Base-by-base conservation (phyloP, 2,329 filamentous ascomycete species). In the Clonostachys rosea region DNA sequence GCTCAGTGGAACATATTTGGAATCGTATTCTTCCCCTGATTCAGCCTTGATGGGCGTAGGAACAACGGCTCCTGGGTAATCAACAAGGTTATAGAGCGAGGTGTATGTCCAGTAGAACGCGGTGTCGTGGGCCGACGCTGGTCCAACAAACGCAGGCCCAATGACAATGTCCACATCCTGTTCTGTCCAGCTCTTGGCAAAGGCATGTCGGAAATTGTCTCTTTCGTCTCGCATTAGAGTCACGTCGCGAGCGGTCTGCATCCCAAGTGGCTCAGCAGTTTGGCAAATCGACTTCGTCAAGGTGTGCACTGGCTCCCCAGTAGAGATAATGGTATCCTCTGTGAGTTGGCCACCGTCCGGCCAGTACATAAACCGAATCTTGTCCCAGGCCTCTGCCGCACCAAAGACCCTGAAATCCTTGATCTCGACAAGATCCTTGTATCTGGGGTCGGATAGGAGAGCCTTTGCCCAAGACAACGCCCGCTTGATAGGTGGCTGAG, bases 141-240 rank as follows among this genome's bases (percentile, higher is more conserved):
- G 63, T 3, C 67, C 66, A 14, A 67, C 57, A 40, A 63, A 69
- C 2, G 59, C 56, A 2, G 67, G 66, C 3, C 62, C 57, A 9
- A 69, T 45, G 24, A 70, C 51, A 1, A 69, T 54, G 40, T 69
- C 65, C n/a, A 68, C 61, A 33, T 67, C 63, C 49, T 66, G 64
- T 5, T 50, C 48, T 2, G 58, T 49, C 67, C 65, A 69, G 55
- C 62, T 61, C 47, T 51, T 47, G 3, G 63, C 60, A 43, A 67
- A 69, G 1, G 52, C 55, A 18, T 47, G 48, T 5, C 65, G 58
- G 46, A 66, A 67, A 2, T 54, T 43, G 42, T 69, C 63, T 5
- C 66, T 54, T 1, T 50, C 48, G 3, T 56, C 24, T 0, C 62
- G 61, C 42, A 59, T 53, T 12, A 52, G 40, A 18, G 60, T 54